phyloP scores from a whole-genome alignment of 352 stramenopile genomes.

The Phytophthora quininea region DNA sequence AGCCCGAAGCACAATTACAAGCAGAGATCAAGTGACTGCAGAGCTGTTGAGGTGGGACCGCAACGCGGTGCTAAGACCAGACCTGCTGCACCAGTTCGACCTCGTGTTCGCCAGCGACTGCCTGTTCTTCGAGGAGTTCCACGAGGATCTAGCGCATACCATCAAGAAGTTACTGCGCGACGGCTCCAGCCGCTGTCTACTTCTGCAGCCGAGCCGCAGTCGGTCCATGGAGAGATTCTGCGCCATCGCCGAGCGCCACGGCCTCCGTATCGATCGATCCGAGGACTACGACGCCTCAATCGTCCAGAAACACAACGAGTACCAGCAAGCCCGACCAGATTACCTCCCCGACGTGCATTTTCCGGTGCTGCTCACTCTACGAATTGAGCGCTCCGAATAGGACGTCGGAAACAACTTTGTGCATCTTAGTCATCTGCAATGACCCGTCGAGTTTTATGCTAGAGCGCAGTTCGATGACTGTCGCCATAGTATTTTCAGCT shows the following conservation, averaged over 20 bases:
- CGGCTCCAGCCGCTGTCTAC: conserved; percentile 53
- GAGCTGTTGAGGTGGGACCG: conserved; percentile 81
- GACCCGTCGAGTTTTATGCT: no score
- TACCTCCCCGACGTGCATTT: conserved; percentile 79
- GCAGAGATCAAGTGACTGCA: conserved; percentile 17
- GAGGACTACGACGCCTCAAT: conserved; percentile 55
- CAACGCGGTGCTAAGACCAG: conserved; percentile 24
- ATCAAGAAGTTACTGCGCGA: conserved; percentile 63
- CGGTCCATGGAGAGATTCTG: conserved; percentile 83
- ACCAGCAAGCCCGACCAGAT: conserved; percentile 40
- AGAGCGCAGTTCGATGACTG: no score
- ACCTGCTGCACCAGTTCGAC: conserved; percentile 67
- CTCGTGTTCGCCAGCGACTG: conserved; percentile 86
- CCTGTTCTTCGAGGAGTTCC: conserved; percentile 89
- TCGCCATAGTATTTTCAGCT: background rate
- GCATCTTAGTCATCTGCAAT: background rate
- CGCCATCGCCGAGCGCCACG: conserved; percentile 43
- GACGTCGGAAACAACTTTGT: no score
- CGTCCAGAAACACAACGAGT: conserved; percentile 38
- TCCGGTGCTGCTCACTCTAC: conserved; percentile 58
- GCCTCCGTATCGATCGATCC: conserved; percentile 41
- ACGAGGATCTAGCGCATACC: conserved; percentile 73
- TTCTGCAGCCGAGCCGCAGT: conserved; percentile 77
- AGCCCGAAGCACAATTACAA: conserved; percentile 24
- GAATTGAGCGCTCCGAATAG: no score